A percentile compares a stretch with the other conserved stretches of the same genome.
These are phyloP conservation scores for Termitomyces sp. DNA, from an alignment of 768 basidiomycete genomes.

Conservation along the genomic window DNA sequence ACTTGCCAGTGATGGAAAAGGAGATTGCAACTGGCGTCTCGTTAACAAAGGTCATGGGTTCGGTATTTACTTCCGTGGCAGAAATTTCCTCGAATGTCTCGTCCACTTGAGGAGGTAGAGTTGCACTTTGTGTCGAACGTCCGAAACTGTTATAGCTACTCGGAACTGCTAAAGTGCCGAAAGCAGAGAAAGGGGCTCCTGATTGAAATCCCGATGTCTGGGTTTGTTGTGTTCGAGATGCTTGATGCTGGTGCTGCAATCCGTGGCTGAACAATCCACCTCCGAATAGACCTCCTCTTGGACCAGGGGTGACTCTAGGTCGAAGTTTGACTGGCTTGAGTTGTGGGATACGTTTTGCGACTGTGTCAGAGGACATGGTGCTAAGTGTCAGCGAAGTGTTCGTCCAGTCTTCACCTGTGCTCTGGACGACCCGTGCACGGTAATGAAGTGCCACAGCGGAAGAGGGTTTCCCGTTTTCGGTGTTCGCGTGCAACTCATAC, in stretches of 20 bases:
- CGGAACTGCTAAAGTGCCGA: not conserved
- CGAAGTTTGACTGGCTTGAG: constrained; percentile 29
- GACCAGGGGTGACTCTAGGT: not conserved
- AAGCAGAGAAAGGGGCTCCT: too few relatives aligned
- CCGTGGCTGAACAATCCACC: too few relatives aligned
- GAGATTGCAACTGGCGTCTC: constrained; percentile 52
- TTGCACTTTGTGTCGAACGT: not conserved
- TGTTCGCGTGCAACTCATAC: constrained; percentile 57
- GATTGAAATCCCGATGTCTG: too few relatives aligned
- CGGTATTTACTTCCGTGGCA: constrained; percentile 19
- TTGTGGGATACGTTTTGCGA: constrained; percentile 30
- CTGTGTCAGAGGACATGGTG: constrained; percentile 38
- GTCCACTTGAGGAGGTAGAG: not conserved
- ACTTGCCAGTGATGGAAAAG: constrained; percentile 46
- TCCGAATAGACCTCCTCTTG: too few relatives aligned
- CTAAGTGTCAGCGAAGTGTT: constrained; percentile 48
- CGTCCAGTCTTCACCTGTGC: constrained; percentile 61
- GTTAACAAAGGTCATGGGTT: constrained; percentile 41
- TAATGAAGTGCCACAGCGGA: constrained; percentile 48
- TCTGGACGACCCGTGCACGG: constrained; percentile 48
- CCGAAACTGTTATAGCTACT: not conserved
- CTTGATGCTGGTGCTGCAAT: not conserved
- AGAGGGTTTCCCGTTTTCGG: constrained; percentile 40
- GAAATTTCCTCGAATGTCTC: constrained; percentile 30
- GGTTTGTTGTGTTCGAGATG: not conserved